Evolutionary conservation across 352 stramenopile genomes (phyloP).

Genomic region (Phytophthora pluvialis): DNA sequence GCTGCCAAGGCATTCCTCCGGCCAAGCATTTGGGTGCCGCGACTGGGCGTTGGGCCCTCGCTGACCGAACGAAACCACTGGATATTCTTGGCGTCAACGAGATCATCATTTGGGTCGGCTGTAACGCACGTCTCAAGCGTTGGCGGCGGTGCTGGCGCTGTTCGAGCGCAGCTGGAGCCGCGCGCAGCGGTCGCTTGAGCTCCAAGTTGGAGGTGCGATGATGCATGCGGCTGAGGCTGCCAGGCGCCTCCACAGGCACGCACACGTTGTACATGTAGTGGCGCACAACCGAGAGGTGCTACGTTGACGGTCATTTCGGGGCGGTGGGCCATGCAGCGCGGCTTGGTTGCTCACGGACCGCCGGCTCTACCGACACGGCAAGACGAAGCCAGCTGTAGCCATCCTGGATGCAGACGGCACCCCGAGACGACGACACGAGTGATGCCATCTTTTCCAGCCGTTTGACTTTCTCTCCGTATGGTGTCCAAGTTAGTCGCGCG

Average conservation of each 20-base stretch:
- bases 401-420: slow-evolving; percentile 6
- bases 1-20: slow-evolving; percentile 17
- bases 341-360: slow-evolving; percentile 11
- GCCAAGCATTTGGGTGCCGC: slow-evolving; percentile 23
- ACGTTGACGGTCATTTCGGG: slow-evolving; percentile 7
- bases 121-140: slow-evolving; percentile 5
- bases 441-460: slow-evolving; percentile 16
- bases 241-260: slow-evolving; percentile 12
- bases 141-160: neutral
- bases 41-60: slow-evolving; percentile 11
- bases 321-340: neutral
- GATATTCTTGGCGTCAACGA: slow-evolving; percentile 27
- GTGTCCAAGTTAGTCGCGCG: slow-evolving; percentile 14
- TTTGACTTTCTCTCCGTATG: slow-evolving; percentile 15
- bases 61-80: slow-evolving; percentile 35
- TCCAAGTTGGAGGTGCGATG: neutral
- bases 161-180: slow-evolving; percentile 22
- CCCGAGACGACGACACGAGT: slow-evolving; percentile 17
- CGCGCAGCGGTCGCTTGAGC: slow-evolving; percentile 5
- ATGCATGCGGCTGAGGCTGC: neutral
- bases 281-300: neutral
- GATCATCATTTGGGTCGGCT: slow-evolving; percentile 18
- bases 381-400: slow-evolving; percentile 24
- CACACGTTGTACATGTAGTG: no score
- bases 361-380: slow-evolving; percentile 4